These are phyloP conservation scores for Claviceps purpurea DNA, from an alignment of 2,329 filamentous ascomycete species.

Conservation along the genomic window DNA sequence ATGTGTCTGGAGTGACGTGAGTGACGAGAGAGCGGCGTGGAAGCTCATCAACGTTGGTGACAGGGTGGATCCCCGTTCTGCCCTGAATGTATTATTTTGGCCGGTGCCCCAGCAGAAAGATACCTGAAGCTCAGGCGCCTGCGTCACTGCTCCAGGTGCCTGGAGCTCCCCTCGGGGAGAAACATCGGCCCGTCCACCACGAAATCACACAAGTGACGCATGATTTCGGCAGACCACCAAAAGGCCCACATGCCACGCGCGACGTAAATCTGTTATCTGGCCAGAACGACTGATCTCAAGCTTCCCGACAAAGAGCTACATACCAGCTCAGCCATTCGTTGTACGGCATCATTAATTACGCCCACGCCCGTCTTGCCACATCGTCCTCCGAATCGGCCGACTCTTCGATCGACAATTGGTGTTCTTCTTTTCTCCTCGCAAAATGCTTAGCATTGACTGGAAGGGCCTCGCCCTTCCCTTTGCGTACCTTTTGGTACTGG, in stretches of 20 bases:
- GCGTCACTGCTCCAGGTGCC: conserved; percentile 6
- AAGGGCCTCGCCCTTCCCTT: conserved; percentile 74
- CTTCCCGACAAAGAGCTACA: no score
- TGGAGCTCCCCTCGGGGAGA: conserved; percentile 6
- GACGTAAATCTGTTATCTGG: conserved; percentile 7
- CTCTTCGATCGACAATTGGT: neutral
- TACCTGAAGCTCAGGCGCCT: neutral
- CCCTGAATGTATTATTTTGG: neutral
- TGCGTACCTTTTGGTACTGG: conserved; percentile 76
- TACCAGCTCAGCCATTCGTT: neutral
- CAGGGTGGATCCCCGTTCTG: conserved; percentile 2
- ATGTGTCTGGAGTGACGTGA: neutral
- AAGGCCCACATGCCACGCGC: neutral
- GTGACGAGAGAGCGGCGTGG: conserved; percentile 1
- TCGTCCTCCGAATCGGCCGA: neutral
- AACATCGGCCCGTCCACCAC: conserved; percentile 6
- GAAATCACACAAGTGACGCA: neutral
- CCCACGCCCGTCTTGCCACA: neutral
- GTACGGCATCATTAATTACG: neutral
- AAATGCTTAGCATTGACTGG: conserved; percentile 48
- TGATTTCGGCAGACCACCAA: neutral
- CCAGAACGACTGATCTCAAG: conserved; percentile 3
- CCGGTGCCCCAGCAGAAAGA: neutral
- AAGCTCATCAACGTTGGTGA: conserved; percentile 7
- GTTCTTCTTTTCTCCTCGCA: neutral